These are phyloP conservation scores for Leccinum insigne DNA, from an alignment of 1,284 basidiomycete species.

Conservation along the genomic window DNA sequence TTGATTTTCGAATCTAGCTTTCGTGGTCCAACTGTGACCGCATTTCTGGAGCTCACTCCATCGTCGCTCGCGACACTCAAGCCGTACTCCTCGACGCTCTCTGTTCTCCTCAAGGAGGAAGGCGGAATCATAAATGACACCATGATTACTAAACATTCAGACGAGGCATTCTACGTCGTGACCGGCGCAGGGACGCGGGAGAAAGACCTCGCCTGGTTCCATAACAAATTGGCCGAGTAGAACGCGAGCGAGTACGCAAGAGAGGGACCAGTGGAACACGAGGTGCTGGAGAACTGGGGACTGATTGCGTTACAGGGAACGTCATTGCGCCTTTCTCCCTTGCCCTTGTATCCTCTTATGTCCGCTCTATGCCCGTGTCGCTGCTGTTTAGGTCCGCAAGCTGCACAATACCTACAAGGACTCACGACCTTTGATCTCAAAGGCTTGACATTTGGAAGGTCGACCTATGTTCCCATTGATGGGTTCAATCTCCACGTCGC, in stretches of 20 bases:
- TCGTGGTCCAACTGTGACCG: conserved; percentile 69
- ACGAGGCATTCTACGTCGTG: conserved; percentile 90
- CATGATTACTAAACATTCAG: conserved; percentile 81
- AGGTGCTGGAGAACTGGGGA: conserved; percentile 85
- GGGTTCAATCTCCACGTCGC: conserved; percentile 88
- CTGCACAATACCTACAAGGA: conserved; percentile 75
- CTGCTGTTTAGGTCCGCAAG: conserved; percentile 67
- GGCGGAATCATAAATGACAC: conserved; percentile 98
- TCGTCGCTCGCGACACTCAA: conserved; percentile 72
- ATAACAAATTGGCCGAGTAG: conserved; percentile 70
- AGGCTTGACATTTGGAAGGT: conserved; percentile 77
- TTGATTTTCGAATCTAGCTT: conserved; percentile 39
- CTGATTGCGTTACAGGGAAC: conserved; percentile 88
- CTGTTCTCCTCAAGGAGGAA: conserved; percentile 84
- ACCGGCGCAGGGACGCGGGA: conserved; percentile 92
- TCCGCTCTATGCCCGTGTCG: neutral
- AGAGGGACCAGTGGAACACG: conserved; percentile 71
- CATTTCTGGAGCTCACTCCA: conserved; percentile 86
- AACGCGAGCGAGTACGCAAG: conserved; percentile 53
- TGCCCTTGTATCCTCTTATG: neutral
- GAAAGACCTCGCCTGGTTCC: conserved; percentile 83
- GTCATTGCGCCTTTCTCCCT: conserved; percentile 9
- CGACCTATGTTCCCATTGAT: conserved; percentile 75
- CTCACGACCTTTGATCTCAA: conserved; percentile 76
- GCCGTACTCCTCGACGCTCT: conserved; percentile 78